phyloP scores from a whole-genome alignment of 768 basidiomycete genomes.

The Amylocystis lapponica region DNA sequence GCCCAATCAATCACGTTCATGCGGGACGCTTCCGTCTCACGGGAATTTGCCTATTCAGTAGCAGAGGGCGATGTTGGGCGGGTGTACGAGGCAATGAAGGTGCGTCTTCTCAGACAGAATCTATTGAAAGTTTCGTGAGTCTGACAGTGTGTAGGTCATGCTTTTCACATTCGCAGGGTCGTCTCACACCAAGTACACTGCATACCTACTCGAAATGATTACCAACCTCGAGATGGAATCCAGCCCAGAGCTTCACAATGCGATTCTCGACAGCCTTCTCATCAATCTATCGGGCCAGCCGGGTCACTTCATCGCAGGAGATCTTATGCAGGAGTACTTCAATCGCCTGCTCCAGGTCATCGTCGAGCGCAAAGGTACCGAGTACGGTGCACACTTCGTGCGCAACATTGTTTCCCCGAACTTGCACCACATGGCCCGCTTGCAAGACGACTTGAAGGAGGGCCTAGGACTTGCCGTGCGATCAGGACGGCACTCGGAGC shows the following conservation, averaged over 20 bases:
- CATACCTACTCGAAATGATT: constrained; percentile 30
- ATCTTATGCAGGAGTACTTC: constrained; percentile 25
- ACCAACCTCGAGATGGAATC: constrained; percentile 27
- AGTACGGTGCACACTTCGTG: constrained; percentile 18
- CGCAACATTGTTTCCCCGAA: constrained; percentile 22
- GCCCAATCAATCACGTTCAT: constrained; percentile 18
- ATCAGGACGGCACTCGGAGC: too few species aligned
- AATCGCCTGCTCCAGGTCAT: constrained; percentile 19
- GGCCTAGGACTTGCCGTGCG: too few species aligned
- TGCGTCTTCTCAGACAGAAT: too few species aligned
- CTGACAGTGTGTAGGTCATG: too few species aligned
- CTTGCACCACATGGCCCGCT: constrained; percentile 13
- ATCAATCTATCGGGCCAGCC: constrained; percentile 23
- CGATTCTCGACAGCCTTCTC: constrained; percentile 14
- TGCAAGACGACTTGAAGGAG: constrained; percentile 21
- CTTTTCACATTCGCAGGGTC: too few species aligned
- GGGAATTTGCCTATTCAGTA: constrained; percentile 22
- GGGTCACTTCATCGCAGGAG: constrained; percentile 21
- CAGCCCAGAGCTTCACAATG: constrained; percentile 11
- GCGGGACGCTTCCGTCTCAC: constrained; percentile 6
- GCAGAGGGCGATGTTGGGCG: constrained; percentile 30
- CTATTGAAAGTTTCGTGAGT: too few species aligned
- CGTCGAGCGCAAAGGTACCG: constrained; percentile 12
- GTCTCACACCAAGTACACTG: too few species aligned
- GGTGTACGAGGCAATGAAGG: constrained; percentile 28